phyloP scores from a whole-genome alignment of 2,329 filamentous ascomycete species.

The Diaporthe humulicola region DNA sequence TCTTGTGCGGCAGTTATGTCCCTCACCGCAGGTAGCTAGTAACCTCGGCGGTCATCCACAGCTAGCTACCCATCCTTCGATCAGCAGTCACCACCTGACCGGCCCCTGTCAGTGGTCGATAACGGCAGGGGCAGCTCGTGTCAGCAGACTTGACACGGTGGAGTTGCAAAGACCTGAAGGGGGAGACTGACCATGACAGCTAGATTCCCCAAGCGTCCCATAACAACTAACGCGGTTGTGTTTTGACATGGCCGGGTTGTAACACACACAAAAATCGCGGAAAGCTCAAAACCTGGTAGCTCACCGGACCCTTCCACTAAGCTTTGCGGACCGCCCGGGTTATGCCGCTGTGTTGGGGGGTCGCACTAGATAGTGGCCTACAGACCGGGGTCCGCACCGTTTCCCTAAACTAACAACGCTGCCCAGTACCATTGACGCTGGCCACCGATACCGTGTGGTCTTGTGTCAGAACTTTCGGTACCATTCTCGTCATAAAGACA shows the following conservation, averaged over 20 bases:
- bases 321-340: conserved; percentile 34
- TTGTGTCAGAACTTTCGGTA: neutral
- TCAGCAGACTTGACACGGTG: neutral
- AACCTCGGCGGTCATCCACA: neutral
- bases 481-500: neutral
- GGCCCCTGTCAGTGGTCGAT: neutral
- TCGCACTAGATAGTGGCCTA: conserved; percentile 10
- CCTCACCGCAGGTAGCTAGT: neutral
- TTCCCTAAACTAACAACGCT: neutral
- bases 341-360: conserved; percentile 28
- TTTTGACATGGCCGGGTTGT: conserved; percentile 8
- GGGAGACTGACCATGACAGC: neutral
- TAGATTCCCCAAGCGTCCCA: too few relatives aligned
- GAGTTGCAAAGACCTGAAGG: neutral
- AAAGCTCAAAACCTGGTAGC: conserved; percentile 1
- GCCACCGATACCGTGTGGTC: neutral
- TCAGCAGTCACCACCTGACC: neutral
- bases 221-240: neutral
- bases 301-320: conserved; percentile 26
- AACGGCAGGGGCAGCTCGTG: neutral
- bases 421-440: neutral
- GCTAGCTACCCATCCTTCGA: neutral
- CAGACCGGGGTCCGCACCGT: conserved; percentile 8
- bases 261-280: neutral
- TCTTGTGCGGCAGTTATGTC: neutral